Evolutionary conservation across 345 rosid species (phyloP).

Genomic region (Melastoma malabathricum): DNA sequence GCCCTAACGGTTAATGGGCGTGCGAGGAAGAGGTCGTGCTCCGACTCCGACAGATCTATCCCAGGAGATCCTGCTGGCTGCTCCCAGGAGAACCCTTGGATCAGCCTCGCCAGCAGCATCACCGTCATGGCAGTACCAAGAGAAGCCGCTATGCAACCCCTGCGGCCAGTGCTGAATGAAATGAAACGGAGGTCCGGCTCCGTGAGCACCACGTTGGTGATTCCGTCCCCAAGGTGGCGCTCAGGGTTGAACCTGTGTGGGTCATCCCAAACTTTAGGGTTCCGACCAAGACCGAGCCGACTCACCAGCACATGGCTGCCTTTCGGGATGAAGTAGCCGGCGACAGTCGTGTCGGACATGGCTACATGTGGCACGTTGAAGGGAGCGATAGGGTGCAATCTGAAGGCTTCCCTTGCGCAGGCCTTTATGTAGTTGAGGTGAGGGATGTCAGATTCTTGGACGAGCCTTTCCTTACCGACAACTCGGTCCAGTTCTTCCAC

Average conservation of each 20-base stretch:
- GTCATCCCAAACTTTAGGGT: conserved; percentile 18
- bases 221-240: conserved; percentile 12
- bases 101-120: conserved; percentile 41
- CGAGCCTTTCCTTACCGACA: conserved; percentile 28
- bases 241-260: conserved; percentile 4
- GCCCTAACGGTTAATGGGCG: conserved; percentile 21
- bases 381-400: conserved; percentile 33
- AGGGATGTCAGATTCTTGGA: conserved; percentile 35
- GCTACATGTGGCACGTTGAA: conserved; percentile 35
- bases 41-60: conserved; percentile 18
- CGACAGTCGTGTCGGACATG: conserved; percentile 20
- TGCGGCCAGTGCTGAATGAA: conserved; percentile 33
- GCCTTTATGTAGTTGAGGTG: conserved; percentile 28
- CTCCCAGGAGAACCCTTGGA: conserved; percentile 35
- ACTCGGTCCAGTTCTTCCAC: conserved; percentile 26
- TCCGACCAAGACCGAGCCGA: conserved; percentile 29
- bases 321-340: conserved; percentile 22
- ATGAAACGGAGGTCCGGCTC: conserved; percentile 36
- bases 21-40: conserved; percentile 14
- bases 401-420: conserved; percentile 23
- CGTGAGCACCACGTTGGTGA: conserved; percentile 2
- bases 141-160: conserved; percentile 22
- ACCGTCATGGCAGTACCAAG: conserved; percentile 35
- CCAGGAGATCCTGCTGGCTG: conserved; percentile 10
- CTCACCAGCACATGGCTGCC: conserved; percentile 33